Percentiles rank a stretch among this genome's conserved stretches.
Evolutionary conservation across 148 eudicot species (phyloP).

Genomic region (Heliosperma pusillum): DNA sequence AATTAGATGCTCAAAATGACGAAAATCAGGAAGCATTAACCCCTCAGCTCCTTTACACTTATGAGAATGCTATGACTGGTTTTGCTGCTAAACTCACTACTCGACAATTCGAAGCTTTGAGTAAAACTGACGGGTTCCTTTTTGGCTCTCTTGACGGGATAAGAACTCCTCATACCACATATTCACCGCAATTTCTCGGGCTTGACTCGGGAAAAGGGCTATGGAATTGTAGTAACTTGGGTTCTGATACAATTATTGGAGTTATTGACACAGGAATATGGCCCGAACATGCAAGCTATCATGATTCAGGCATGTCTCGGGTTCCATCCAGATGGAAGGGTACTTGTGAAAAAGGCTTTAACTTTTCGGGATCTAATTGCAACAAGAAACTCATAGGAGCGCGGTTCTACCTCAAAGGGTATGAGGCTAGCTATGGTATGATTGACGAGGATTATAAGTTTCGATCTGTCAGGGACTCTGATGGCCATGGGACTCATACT

Average conservation of each 20-base stretch:
- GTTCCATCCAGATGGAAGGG: slow-evolving; percentile 64
- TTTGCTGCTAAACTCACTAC: slow-evolving; percentile 50
- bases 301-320: slow-evolving; percentile 34
- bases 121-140: slow-evolving; percentile 41
- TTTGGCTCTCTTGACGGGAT: slow-evolving; percentile 42
- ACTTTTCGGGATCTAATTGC: slow-evolving; percentile 45
- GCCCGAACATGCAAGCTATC: slow-evolving; percentile 63
- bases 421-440: slow-evolving; percentile 47
- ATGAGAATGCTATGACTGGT: slow-evolving; percentile 50
- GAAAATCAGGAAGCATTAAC: slow-evolving; percentile 20
- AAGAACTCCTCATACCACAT: slow-evolving; percentile 50
- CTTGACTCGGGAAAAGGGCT: slow-evolving; percentile 43
- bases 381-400: slow-evolving; percentile 60
- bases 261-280: slow-evolving; percentile 66
- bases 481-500: slow-evolving; percentile 70
- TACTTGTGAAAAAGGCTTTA: slow-evolving; percentile 44
- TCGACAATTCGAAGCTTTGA: slow-evolving; percentile 32
- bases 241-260: slow-evolving; percentile 52
- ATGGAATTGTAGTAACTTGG: slow-evolving; percentile 42
- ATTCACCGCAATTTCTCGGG: slow-evolving; percentile 55
- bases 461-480: slow-evolving; percentile 50
- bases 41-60: slow-evolving; percentile 53
- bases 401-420: slow-evolving; percentile 49
- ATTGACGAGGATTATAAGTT: slow-evolving; percentile 41
- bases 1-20: slow-evolving; percentile 8